Conservation (phyloP, 257 asterid species). For the Penstemon eatonii region DNA sequence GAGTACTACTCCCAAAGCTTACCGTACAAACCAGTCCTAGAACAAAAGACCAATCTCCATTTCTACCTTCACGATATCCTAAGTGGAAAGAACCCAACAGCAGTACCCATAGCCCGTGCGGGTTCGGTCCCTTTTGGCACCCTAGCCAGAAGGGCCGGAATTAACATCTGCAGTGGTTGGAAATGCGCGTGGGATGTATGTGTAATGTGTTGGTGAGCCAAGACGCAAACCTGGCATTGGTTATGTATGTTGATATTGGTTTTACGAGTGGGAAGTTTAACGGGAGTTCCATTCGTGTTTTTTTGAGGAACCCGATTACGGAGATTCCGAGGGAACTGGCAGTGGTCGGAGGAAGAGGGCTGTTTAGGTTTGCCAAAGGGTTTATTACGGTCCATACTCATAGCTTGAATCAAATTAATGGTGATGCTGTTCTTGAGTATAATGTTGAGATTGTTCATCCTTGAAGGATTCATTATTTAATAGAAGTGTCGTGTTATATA, state of each 20-base stretch:
- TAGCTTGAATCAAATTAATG: conserved; percentile 29
- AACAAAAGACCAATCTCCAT: conserved; percentile 34
- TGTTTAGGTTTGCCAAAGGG: conserved; percentile 43
- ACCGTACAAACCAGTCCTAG: conserved; percentile 24
- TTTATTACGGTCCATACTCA: conserved; percentile 33
- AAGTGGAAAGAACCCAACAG: conserved; percentile 38
- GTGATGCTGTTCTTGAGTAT: conserved; percentile 52
- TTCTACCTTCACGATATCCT: conserved; percentile 49
- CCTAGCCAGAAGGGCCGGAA: conserved; percentile 39
- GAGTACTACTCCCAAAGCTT: conserved; percentile 31
- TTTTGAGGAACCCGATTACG: conserved; percentile 52
- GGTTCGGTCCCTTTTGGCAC: conserved; percentile 34
- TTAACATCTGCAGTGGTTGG: conserved; percentile 36
- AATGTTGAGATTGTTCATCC: conserved; percentile 43
- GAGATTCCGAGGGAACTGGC: conserved; percentile 47
- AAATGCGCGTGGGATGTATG: conserved; percentile 40
- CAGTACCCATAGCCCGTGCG: conserved; percentile 37
- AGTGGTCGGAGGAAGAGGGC: conserved; percentile 53
- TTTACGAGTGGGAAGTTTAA: conserved; percentile 41
- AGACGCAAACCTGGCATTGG: conserved; percentile 27
- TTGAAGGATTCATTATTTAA: conserved; percentile 3
- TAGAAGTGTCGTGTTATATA: too few relatives aligned
- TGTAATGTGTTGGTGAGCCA: conserved; percentile 36
- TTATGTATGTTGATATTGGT: conserved; percentile 37
- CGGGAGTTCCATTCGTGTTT: conserved; percentile 49